Evolutionary conservation across 2,329 filamentous ascomycete species (phyloP).

Genomic region (Cylindrodendrum hubeiense): DNA sequence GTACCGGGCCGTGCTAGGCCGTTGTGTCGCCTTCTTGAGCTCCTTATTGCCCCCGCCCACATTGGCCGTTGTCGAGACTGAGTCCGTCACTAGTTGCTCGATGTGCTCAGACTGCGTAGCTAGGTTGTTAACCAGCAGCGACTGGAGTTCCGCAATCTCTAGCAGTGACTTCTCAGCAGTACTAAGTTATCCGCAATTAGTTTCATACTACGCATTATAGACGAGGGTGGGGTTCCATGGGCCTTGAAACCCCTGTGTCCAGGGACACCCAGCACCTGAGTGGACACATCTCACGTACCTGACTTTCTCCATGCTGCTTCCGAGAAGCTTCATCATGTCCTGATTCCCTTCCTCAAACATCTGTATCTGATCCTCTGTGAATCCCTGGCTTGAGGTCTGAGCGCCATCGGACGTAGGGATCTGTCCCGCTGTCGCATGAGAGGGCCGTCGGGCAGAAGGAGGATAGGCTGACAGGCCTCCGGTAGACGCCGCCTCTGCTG

Average conservation of each 20-base stretch:
- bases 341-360: constrained; percentile 95
- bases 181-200: constrained; percentile 58
- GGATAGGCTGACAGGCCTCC: constrained; percentile 51
- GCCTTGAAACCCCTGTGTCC: constrained; percentile 12
- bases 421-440: constrained; percentile 32
- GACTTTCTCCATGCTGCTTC: constrained; percentile 94
- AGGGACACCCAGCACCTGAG: background rate
- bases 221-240: constrained; percentile 17
- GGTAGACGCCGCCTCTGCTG: constrained; percentile 58
- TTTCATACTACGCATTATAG: constrained; percentile 21
- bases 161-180: constrained; percentile 90
- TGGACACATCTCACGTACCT: constrained; percentile 69
- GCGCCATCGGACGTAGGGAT: constrained; percentile 39
- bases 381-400: constrained; percentile 57
- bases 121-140: constrained; percentile 87
- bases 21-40: constrained; percentile 83
- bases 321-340: constrained; percentile 92
- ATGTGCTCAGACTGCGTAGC: constrained; percentile 90
- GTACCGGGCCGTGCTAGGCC: constrained; percentile 78
- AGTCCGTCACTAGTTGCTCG: constrained; percentile 88
- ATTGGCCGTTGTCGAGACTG: constrained; percentile 84
- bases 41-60: constrained; percentile 91
- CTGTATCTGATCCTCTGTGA: constrained; percentile 89
- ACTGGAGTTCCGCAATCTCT: constrained; percentile 94
- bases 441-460: constrained; percentile 37